Base-by-base conservation (phyloP, 768 basidiomycete species). In the Tricholoma furcatifolium region DNA sequence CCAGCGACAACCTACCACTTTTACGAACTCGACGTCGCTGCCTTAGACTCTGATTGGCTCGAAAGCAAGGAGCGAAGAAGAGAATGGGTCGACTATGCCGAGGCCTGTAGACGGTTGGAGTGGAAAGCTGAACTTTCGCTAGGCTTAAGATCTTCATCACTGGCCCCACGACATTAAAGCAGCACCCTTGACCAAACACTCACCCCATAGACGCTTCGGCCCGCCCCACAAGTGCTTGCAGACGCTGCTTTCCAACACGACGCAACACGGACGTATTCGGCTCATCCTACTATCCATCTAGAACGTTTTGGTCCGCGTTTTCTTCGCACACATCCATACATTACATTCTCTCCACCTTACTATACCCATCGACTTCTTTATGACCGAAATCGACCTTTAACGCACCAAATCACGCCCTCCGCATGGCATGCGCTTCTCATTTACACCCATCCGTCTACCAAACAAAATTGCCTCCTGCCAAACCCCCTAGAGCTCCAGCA, bases 41-140 rank as follows among this genome's bases (percentile, higher is more conserved):
- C 72, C 36, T 81, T 93, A 52, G 91, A 92, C 60, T 74, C 81
- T 56, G 84, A 88, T 56, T 93, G 91, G 91, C 73, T 89, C 53
- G 91, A 93, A 68, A 74, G 80, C 62, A 77, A 83, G 59, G 91
- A 93, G 73, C 83, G 91, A 56, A 77, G 75, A 67, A 74, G 91
- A 61, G 91, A 93, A 73, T 92, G 89, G 90, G 90, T 93, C 61
- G 90, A 92, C 69, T 91, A 86, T 62, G 82, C 84, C 41, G 91
- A 93, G 72, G 91, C 91, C 14, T 71, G 82, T 57, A 72, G 77
- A 62, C 75, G 91, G 60, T 66, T 93, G 36, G 79, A 84, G 55
- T 93, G 91, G 91, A 93, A 93, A 67, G 72, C 79, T n/a, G 91
- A 93, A 72, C 79, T 93, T 40, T 81, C 83, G 7, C 86, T 89